Percentiles rank a stretch among this genome's conserved stretches.
Conservation (phyloP, 2,329 filamentous ascomycete genomes). For the Berkeleyomyces basicola region DNA sequence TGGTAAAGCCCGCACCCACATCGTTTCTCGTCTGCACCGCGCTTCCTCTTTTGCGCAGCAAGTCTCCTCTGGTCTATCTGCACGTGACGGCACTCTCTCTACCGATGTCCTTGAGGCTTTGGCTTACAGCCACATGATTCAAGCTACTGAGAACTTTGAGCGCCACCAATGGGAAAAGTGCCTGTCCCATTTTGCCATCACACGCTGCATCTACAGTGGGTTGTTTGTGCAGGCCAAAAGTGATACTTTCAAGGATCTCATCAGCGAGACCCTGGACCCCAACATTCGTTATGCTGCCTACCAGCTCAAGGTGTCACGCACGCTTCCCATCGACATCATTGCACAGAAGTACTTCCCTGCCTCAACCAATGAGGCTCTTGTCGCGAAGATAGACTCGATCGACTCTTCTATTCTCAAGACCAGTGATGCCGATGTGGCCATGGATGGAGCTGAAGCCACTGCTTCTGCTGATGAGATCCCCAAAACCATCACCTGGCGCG, state of each 20-base stretch:
- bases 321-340: constrained; percentile 62
- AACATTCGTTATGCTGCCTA: constrained; percentile 92
- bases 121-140: constrained; percentile 64
- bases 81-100: constrained; percentile 38
- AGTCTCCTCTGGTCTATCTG: constrained; percentile 49
- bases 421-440: constrained; percentile 3
- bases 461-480: constrained; percentile 40
- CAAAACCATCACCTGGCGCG: constrained; percentile 70
- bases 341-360: constrained; percentile 62
- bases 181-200: constrained; percentile 56
- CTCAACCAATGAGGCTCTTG: constrained; percentile 39
- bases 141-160: constrained; percentile 68
- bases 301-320: constrained; percentile 73
- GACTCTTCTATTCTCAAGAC: constrained; percentile 52
- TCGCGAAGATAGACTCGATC: constrained; percentile 51
- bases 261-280: constrained; percentile 76
- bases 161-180: constrained; percentile 73
- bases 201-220: constrained; percentile 68
- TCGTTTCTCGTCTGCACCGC: constrained; percentile 74
- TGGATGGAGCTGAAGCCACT: constrained; percentile 23
- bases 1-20: constrained; percentile 68
- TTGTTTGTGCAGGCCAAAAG: constrained; percentile 45
- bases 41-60: constrained; percentile 53
- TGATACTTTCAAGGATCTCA: constrained; percentile 71
- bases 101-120: constrained; percentile 68